phyloP scores from a whole-genome alignment of 2,329 filamentous ascomycete genomes.

The Beauveria bassiana region DNA sequence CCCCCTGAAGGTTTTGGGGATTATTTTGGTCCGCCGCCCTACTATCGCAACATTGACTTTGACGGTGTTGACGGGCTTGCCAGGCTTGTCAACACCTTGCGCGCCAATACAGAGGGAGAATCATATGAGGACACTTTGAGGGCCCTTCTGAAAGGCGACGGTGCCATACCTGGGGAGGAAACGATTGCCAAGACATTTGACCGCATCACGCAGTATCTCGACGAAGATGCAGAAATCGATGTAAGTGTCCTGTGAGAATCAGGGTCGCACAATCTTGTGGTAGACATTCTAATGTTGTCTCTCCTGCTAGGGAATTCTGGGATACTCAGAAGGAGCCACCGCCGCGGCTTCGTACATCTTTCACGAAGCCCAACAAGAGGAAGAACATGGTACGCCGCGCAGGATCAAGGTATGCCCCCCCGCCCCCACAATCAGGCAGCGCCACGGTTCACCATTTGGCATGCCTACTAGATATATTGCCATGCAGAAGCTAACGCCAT shows the following conservation, averaged over 20 bases:
- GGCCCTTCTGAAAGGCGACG: slow-evolving; percentile 31
- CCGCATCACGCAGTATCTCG: slow-evolving; percentile 34
- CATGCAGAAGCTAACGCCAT: not conserved
- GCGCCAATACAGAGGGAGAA: slow-evolving; percentile 44
- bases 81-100: slow-evolving; percentile 42
- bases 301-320: slow-evolving; percentile 40
- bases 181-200: slow-evolving; percentile 15
- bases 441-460: not conserved
- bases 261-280: not conserved
- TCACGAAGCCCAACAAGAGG: slow-evolving; percentile 36
- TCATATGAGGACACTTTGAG: slow-evolving; percentile 50
- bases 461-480: not conserved
- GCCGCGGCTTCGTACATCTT: slow-evolving; percentile 46
- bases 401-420: slow-evolving; percentile 25
- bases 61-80: slow-evolving; percentile 35
- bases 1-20: slow-evolving; percentile 48
- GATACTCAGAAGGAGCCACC: slow-evolving; percentile 53
- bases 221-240: slow-evolving; percentile 28
- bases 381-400: slow-evolving; percentile 24
- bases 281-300: not conserved
- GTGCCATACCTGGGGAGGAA: slow-evolving; percentile 9
- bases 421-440: not conserved
- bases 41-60: slow-evolving; percentile 47
- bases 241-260: not conserved
- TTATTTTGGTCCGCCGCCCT: slow-evolving; percentile 48